A percentile compares a stretch with the other conserved stretches of the same genome.
Evolutionary conservation across 1,284 basidiomycete species (phyloP).

Genomic region (Afroboletus lepidellus): DNA sequence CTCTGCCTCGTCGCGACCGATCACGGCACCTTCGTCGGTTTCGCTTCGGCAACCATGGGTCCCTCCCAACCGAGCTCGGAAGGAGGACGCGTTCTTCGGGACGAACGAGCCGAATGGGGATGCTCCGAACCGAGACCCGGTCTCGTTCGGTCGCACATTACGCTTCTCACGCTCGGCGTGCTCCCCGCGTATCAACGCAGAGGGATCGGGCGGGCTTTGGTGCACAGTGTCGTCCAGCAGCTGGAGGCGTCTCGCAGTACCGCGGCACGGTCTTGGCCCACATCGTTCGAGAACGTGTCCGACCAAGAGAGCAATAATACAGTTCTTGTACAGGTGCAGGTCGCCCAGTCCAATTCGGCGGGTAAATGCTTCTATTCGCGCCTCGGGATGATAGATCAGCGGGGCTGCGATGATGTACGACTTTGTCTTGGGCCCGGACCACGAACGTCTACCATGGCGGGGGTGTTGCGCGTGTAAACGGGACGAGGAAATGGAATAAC

Average conservation of each 20-base stretch:
- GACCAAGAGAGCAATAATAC: slow-evolving; percentile 9
- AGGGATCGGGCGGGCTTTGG: slow-evolving; percentile 50
- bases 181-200: slow-evolving; percentile 44
- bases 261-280: neutral
- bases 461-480: slow-evolving; percentile 25
- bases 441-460: slow-evolving; percentile 25
- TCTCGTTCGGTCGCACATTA: slow-evolving; percentile 36
- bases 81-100: neutral
- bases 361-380: slow-evolving; percentile 29
- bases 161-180: slow-evolving; percentile 60
- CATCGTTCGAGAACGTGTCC: neutral
- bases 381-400: slow-evolving; percentile 30
- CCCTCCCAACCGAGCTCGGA: slow-evolving; percentile 19
- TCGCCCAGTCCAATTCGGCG: slow-evolving; percentile 23
- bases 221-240: slow-evolving; percentile 37
- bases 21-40: slow-evolving; percentile 41
- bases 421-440: slow-evolving; percentile 16
- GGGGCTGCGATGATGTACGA: slow-evolving; percentile 5
- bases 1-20: slow-evolving; percentile 49
- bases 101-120: slow-evolving; percentile 4
- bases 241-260: slow-evolving; percentile 14
- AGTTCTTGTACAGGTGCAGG: slow-evolving; percentile 29
- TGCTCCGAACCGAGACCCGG: slow-evolving; percentile 12
- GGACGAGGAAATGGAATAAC: neutral
- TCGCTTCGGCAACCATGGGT: slow-evolving; percentile 47